Percentiles rank a stretch among this genome's conserved stretches.
Conservation (phyloP, 2,329 filamentous ascomycete species). For the Pyrenochaeta sp. region DNA sequence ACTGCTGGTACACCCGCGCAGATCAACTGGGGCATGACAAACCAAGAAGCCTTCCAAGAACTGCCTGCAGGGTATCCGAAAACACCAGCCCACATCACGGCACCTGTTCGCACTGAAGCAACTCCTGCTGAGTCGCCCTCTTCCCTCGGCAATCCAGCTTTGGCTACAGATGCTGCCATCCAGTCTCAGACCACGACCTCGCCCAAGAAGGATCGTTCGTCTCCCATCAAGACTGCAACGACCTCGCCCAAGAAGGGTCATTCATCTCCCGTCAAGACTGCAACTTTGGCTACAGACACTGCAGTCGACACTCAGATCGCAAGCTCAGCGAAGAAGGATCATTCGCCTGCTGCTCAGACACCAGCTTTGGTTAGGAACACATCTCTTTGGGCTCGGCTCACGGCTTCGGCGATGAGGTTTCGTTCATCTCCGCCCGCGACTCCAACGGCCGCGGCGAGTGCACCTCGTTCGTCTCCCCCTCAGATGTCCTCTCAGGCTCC, state of each 20-base stretch:
- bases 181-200: conserved; percentile 35
- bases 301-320: no score
- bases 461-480: no score
- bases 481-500: no score
- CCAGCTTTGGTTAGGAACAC: no score
- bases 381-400: no score
- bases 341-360: no score
- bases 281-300: no score
- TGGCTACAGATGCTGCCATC: conserved; percentile 33
- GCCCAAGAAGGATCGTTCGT: conserved; percentile 36
- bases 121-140: conserved; percentile 24
- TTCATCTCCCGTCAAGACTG: no score
- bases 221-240: conserved; percentile 28
- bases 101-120: conserved; percentile 23
- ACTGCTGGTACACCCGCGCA: neutral
- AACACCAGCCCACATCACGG: conserved; percentile 16
- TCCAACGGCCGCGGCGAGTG: no score
- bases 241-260: conserved; percentile 16
- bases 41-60: conserved; percentile 7
- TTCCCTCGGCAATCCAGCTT: conserved; percentile 31
- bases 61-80: conserved; percentile 7
- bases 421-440: no score
- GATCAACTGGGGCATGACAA: neutral
- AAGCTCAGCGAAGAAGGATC: no score
- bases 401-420: no score